Percentiles rank a stretch among this genome's conserved stretches.
Evolutionary conservation across 2,329 filamentous ascomycete genomes (phyloP).

Genomic region (Ceratocystis lukuohia): DNA sequence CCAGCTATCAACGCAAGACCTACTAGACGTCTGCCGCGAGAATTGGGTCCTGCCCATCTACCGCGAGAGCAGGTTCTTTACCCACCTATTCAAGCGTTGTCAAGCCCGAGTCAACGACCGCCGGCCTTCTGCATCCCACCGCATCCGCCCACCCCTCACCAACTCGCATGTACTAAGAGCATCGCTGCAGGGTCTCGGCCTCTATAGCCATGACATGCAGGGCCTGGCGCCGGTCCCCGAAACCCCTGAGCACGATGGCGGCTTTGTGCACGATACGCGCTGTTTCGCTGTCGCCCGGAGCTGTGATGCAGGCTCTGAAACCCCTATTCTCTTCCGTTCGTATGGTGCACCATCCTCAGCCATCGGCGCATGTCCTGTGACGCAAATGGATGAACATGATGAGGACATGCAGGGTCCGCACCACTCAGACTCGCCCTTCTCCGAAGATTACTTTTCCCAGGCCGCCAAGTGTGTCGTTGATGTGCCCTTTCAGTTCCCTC

Average conservation of each 20-base stretch:
- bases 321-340: not conserved
- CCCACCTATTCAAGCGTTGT: not conserved
- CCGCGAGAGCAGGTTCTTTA: constrained; percentile 4
- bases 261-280: not conserved
- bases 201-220: constrained; percentile 1
- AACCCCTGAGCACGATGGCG: not conserved
- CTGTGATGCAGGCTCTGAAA: not conserved
- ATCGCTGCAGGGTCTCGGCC: not conserved
- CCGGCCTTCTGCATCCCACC: not conserved
- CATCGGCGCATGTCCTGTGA: not conserved
- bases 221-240: not conserved
- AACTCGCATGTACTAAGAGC: not conserved
- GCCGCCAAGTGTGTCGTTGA: not conserved
- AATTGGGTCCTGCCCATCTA: not conserved
- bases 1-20: not conserved
- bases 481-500: not conserved
- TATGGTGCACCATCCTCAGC: not conserved
- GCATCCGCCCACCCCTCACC: not conserved
- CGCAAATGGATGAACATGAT: not conserved
- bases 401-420: not conserved
- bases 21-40: not conserved
- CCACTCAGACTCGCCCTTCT: not conserved
- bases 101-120: not conserved
- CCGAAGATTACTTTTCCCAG: constrained; percentile 1
- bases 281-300: not conserved